These are phyloP conservation scores for Xylaria digitata DNA, from an alignment of 2,329 filamentous ascomycete genomes.

Conservation along the genomic window DNA sequence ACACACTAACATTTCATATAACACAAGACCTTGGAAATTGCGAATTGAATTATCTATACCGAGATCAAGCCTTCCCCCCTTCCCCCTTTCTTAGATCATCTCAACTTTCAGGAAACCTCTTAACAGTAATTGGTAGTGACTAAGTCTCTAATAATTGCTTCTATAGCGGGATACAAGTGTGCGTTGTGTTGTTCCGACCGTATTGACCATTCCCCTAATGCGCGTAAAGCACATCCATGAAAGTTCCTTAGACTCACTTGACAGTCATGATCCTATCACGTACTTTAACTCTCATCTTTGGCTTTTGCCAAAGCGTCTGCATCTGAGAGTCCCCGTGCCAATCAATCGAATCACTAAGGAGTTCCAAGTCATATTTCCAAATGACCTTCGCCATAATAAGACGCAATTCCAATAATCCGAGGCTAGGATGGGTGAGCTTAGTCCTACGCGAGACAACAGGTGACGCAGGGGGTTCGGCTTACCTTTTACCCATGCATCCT, in stretches of 20 bases:
- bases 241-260: background rate
- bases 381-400: conserved; percentile 31
- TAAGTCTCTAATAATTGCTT: no score
- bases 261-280: conserved; percentile 5
- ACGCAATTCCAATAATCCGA: conserved; percentile 35
- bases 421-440: conserved; percentile 9
- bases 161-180: no score
- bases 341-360: conserved; percentile 38
- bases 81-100: no score
- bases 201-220: no score
- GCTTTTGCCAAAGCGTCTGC: conserved; percentile 44
- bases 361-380: conserved; percentile 42
- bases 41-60: no score
- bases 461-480: background rate
- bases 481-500: conserved; percentile 38
- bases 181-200: no score
- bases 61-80: no score
- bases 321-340: conserved; percentile 44
- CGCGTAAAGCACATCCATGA: background rate
- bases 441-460: background rate
- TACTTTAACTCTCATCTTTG: conserved; percentile 35
- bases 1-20: background rate
- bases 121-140: no score
- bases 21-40: no score
- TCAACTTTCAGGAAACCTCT: no score